phyloP scores from a whole-genome alignment of 805 yeast species.

The Hanseniaspora nectarophila region DNA sequence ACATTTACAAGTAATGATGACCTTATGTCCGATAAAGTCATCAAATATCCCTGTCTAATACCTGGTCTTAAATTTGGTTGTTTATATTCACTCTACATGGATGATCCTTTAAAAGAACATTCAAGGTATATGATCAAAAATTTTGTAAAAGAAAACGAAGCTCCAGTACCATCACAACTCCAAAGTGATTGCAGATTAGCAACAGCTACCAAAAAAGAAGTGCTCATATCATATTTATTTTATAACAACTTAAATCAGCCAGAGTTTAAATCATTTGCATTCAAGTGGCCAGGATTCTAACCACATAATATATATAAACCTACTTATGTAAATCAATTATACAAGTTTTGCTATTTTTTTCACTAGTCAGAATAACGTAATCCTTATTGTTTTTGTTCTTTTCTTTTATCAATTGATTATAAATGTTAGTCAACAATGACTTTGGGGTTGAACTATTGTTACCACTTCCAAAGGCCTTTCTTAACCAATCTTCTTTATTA shows the following conservation, averaged over 20 bases:
- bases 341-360: slow-evolving; percentile 62
- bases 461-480: slow-evolving; percentile 65
- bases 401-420: slow-evolving; percentile 62
- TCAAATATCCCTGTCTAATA: slow-evolving; percentile 8
- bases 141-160: not conserved
- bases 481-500: slow-evolving; percentile 63
- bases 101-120: slow-evolving; percentile 9
- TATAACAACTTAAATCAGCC: not conserved
- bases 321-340: slow-evolving; percentile 54
- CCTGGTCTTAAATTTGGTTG: slow-evolving; percentile 8
- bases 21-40: not conserved
- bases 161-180: not conserved
- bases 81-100: slow-evolving; percentile 5
- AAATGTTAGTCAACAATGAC: slow-evolving; percentile 65
- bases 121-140: slow-evolving; percentile 9
- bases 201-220: slow-evolving; percentile 7
- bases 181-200: slow-evolving; percentile 14
- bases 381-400: slow-evolving; percentile 49
- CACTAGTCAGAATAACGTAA: slow-evolving; percentile 67
- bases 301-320: not conserved
- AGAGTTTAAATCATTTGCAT: slow-evolving; percentile 1
- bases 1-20: not conserved
- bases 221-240: not conserved
- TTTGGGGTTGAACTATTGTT: slow-evolving; percentile 61
- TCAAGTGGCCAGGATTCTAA: slow-evolving; percentile 12